Base-by-base conservation (phyloP, 2,329 filamentous ascomycete species). In the Penicillium hordei region DNA sequence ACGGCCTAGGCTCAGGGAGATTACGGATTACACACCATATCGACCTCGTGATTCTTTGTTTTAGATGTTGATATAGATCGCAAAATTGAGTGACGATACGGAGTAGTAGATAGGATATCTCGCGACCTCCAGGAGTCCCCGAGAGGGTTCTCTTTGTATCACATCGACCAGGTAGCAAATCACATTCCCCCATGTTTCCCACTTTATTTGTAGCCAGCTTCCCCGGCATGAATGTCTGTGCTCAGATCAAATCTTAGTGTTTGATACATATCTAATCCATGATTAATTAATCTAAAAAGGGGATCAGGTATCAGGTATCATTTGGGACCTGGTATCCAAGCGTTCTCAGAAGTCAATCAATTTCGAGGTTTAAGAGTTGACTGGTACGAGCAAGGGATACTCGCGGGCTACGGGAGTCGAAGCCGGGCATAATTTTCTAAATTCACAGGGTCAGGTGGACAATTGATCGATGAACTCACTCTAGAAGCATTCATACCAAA, bases 321-420 rank as follows among this genome's bases (percentile, higher is more conserved):
- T n/a, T 45, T 55, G 44, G 29, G 45, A 36, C 56, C 51, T 43
- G 29, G 33, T 48, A 46, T 39, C 50, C 53, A 52, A 48, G 43
- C 54, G 44, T n/a, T n/a, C n/a, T n/a, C n/a, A 38, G 13, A 40
- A 23, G 27, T 43, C 49, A n/a, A 29, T 50, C 23, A 17, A 13
- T 27, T 17, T 36, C 17, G 15, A 19, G 15, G 21, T 34, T 27
- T 9, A 23, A 29, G n/a, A 38, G 31, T 23, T 55, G 61, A 63
- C 54, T 60, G 49, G 57, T 57, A 43, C 27, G 59, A 40, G 58
- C 62, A 66, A 65, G 64, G 64, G 64, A 61, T 57, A 57, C 57
- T 54, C 52, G 57, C 58, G 60, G 58, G 58, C 25, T 34, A 29
- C 58, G 62, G 56, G 48, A 46, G 50, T 58, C 31, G 49, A 57